A percentile compares a stretch with the other conserved stretches of the same genome.
phyloP scores from a whole-genome alignment of 768 basidiomycete species.

The Hygrophoropsis aurantiaca region DNA sequence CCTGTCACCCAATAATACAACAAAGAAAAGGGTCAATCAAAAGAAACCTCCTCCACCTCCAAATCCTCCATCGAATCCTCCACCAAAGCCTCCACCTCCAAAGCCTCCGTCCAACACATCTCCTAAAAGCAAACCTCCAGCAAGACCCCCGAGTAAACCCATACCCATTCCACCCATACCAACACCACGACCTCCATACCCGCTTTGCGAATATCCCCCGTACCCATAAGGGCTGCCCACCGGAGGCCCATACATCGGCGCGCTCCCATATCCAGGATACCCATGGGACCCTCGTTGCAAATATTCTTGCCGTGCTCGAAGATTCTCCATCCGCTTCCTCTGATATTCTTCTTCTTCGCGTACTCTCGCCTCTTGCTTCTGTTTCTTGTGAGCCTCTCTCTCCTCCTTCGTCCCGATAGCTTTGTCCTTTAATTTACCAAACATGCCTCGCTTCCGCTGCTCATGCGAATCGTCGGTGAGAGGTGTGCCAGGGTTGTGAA shows the following conservation, averaged over 20 bases:
- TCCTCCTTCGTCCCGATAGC: slow-evolving; percentile 65
- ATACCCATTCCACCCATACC: slow-evolving; percentile 27
- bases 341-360: slow-evolving; percentile 18
- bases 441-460: slow-evolving; percentile 48
- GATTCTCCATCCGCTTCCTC: slow-evolving; percentile 17
- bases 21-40: background rate
- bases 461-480: slow-evolving; percentile 1
- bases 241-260: background rate
- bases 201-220: slow-evolving; percentile 8
- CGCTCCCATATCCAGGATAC: slow-evolving; percentile 22
- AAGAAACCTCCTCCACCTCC: slow-evolving; percentile 20
- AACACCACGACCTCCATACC: slow-evolving; percentile 1
- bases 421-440: slow-evolving; percentile 64
- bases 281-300: slow-evolving; percentile 29
- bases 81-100: slow-evolving; percentile 24
- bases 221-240: slow-evolving; percentile 6
- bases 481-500: background rate
- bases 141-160: slow-evolving; percentile 44
- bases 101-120: slow-evolving; percentile 42
- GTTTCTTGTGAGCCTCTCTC: slow-evolving; percentile 43
- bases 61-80: slow-evolving; percentile 20
- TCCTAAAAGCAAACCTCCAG: slow-evolving; percentile 51
- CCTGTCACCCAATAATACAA: background rate
- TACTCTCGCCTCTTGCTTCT: slow-evolving; percentile 30
- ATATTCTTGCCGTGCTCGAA: slow-evolving; percentile 33